Base-by-base conservation (phyloP, 352 stramenopile genomes). In the Phytophthora quininea region DNA sequence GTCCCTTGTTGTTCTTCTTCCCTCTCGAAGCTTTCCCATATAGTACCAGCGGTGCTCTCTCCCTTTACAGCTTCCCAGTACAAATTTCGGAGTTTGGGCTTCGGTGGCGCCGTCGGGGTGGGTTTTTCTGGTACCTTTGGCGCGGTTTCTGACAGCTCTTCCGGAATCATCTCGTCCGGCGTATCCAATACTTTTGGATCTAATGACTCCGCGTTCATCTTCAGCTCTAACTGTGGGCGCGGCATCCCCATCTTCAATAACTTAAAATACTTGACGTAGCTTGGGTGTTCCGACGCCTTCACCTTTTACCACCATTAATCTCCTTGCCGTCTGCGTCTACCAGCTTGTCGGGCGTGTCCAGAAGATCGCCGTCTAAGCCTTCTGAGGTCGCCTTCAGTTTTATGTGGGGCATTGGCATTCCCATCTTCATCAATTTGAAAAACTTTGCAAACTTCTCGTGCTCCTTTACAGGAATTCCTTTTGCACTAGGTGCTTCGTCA, bases 171-270 rank as follows among this genome's bases (percentile, higher is more conserved):
- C 14, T 64, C 71, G n/a, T 94, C 87, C 0, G 86, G 88, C 37
- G 74, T 86, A 59, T 98, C 92, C 66, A 99, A 86, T 43, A 98
- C 62, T 50, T 78, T 87, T 30, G 86, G 71, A 65, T 99, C 92
- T 52, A 98, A 72, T 9, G 91, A 91, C 76, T 98, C 96, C 10
- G 90, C 84, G 7, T 51, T 83, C 91, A 98, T 97, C 37, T 96
- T 97, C 69, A 98, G 72, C 56, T 98, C 93, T 8, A 98, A 79
- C 40, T 97, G 94, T 24, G 88, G 84, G 50, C 90, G 83, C 7
- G 96, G 96, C 85, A 99, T 95, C 4, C 94, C 95, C 74, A 98
- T 93, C 70, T 98, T 98, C 43, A 95, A 74, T 88, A 99, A 96
- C 73, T 98, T 98, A 79, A 98, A 98, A 82, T 98, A 98, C 74